These are phyloP conservation scores for Quercus variabilis DNA, from an alignment of 306 rosid species.

Conservation along the genomic window DNA sequence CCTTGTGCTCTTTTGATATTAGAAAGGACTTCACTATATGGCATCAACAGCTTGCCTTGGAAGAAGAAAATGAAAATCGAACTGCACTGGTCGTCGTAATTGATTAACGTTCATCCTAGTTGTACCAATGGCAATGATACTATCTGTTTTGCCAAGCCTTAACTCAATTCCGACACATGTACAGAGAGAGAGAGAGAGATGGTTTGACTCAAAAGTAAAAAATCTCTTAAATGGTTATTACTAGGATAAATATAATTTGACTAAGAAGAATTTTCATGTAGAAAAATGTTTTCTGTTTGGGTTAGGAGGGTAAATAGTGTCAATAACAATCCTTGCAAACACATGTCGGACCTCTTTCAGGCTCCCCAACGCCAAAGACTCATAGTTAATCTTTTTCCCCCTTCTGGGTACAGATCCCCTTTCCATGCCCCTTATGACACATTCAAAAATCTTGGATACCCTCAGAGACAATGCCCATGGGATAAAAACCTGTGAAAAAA, in stretches of 20 bases:
- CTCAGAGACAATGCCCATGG: conserved; percentile 22
- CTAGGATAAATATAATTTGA: background rate
- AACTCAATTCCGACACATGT: background rate
- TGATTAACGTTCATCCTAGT: no score
- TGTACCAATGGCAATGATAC: no score
- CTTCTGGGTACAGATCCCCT: conserved; percentile 20
- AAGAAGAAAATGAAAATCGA: no score
- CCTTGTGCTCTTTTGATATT: no score
- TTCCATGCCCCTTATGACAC: conserved; percentile 16
- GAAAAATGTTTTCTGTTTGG: background rate
- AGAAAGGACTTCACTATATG: no score
- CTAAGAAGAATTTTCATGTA: background rate
- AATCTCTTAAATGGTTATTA: background rate
- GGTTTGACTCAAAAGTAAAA: background rate
- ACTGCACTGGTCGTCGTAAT: no score
- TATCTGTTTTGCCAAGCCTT: no score
- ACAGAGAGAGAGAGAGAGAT: background rate
- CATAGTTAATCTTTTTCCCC: conserved; percentile 23
- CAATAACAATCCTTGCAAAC: conserved; percentile 35
- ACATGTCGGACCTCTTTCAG: conserved; percentile 31
- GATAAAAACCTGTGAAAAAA: conserved; percentile 37
- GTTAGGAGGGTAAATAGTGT: conserved; percentile 30
- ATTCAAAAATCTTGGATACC: conserved; percentile 31
- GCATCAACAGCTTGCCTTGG: no score
- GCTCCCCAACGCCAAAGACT: conserved; percentile 27